Percentiles rank a stretch among this genome's conserved stretches.
Conservation (phyloP, 805 yeast genomes). For the Starmerella davenportii region DNA sequence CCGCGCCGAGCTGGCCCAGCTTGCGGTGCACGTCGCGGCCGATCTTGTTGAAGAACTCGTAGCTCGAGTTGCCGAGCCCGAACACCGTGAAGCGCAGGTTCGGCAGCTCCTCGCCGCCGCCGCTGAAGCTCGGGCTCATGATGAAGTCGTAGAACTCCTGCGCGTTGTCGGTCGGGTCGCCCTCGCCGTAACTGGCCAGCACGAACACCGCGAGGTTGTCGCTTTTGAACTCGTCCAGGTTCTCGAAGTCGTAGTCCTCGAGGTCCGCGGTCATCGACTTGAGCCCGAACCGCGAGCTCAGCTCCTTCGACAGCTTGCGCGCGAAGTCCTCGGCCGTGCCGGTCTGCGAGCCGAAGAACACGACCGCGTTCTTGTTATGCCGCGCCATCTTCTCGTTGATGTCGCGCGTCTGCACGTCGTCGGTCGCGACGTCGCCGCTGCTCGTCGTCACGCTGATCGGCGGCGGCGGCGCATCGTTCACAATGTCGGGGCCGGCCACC, state of each 20-base stretch:
- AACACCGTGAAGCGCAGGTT: slow-evolving; percentile 55
- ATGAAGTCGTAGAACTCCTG: slow-evolving; percentile 56
- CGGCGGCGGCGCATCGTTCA: slow-evolving; percentile 3
- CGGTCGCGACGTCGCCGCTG: neutral
- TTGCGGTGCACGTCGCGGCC: slow-evolving; percentile 36
- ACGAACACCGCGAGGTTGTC: slow-evolving; percentile 52
- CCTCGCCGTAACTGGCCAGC: slow-evolving; percentile 93
- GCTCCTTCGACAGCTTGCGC: slow-evolving; percentile 73
- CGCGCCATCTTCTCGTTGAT: slow-evolving; percentile 27
- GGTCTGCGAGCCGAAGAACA: slow-evolving; percentile 88
- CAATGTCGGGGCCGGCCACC: slow-evolving; percentile 8
- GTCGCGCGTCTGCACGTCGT: slow-evolving; percentile 7
- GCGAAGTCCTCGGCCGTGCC: slow-evolving; percentile 98
- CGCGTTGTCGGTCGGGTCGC: slow-evolving; percentile 96
- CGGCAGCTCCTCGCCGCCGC: slow-evolving; percentile 27
- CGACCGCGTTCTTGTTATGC: slow-evolving; percentile 56
- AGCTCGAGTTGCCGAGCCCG: slow-evolving; percentile 89
- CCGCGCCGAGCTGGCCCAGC: slow-evolving; percentile 49
- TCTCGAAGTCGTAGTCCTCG: slow-evolving; percentile 74
- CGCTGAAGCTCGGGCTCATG: slow-evolving; percentile 30
- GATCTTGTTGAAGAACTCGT: slow-evolving; percentile 79
- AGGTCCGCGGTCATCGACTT: slow-evolving; percentile 73
- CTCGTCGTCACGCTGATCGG: slow-evolving; percentile 1
- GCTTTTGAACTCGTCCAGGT: slow-evolving; percentile 43
- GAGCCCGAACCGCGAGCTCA: slow-evolving; percentile 62